Base-by-base conservation (phyloP, 495 filamentous ascomycete genomes). In the Apodospora peruviana region DNA sequence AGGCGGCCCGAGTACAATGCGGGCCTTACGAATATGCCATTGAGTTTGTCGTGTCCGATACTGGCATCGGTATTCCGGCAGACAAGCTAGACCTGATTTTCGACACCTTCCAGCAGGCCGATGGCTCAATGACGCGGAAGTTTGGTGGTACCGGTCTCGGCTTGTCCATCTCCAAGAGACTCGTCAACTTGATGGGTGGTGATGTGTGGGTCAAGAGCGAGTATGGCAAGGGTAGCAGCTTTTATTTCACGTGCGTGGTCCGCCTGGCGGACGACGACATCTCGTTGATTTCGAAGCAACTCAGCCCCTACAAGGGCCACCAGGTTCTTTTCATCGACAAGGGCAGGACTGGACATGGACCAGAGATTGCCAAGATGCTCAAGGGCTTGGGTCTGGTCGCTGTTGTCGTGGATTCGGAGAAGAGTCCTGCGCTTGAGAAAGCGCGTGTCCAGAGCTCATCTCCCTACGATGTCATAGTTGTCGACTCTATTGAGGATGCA, bases 51-150 rank as follows among this genome's bases (percentile, higher is more conserved):
- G 93, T 99, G 32, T 87, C 89, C 2, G 93, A 99, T 62, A 99
- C 94, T 20, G 93, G 93, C 44, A 99, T 99, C 61, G 93, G 93
- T 57, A 97, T 99, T 52, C 88, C 91, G 61, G 77, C 84, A 42
- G 93, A 97, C 62, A 99, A 99, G 71, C 81, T 97, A 21, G 90
- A 96, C 64, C 71, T 97, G 49, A 99, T 99, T 65, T 99, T 99
- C 64, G 93, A 97, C 67, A 99, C 93, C 12, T 99, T 99, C 83
- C 94, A 96, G 60, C 93, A 99, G 71, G 93, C 93, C 9, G 93
- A 99, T 70, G 93, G 93, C 25, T 96, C 91, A 8, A 99, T 94
- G 58, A 99, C 93, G 9, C 79, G 93, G 51, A 89, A 94, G 57
- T 99, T 99, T 61, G 93, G 93, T 61, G 93, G 93, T 55, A 99